Conservation (phyloP, 495 filamentous ascomycete species). For the Diplogelasinospora grovesii region DNA sequence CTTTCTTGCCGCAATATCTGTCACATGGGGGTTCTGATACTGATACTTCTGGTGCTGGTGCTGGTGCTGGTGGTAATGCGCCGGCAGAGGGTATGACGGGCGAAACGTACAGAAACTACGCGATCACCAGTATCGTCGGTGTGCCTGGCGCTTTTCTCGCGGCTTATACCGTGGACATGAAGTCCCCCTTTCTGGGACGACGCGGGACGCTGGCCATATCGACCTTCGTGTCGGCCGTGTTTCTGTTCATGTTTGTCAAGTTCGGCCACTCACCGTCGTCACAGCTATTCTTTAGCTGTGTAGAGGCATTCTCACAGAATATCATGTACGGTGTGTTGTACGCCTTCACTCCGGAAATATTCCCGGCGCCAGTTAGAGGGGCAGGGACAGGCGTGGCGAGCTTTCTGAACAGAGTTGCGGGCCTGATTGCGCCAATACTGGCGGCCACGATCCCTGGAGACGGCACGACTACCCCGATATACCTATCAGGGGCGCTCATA, state of each 20-base stretch:
- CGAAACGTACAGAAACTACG: conserved; percentile 61
- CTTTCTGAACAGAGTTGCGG: conserved; percentile 64
- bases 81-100: too few species aligned
- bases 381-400: conserved; percentile 73
- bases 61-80: too few species aligned
- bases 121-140: conserved; percentile 65
- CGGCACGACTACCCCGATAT: conserved; percentile 62
- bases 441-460: conserved; percentile 65
- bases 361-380: conserved; percentile 70
- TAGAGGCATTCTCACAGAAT: conserved; percentile 67
- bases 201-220: conserved; percentile 64
- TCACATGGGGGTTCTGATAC: conserved; percentile 65
- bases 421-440: conserved; percentile 69
- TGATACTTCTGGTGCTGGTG: too few species aligned
- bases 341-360: conserved; percentile 78
- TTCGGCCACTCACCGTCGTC: conserved; percentile 55
- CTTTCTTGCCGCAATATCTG: conserved; percentile 77
- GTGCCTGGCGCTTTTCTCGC: conserved; percentile 70
- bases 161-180: conserved; percentile 61
- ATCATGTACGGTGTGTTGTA: conserved; percentile 88
- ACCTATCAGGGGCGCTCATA: conserved; percentile 64
- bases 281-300: conserved; percentile 68
- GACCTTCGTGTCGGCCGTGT: conserved; percentile 63
- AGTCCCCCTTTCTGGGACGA: conserved; percentile 58
- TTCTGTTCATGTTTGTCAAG: conserved; percentile 54